Percentiles rank a stretch among this genome's conserved stretches.
phyloP scores from a whole-genome alignment of 2,329 filamentous ascomycete genomes.

The Tolypocladium endophyticum region DNA sequence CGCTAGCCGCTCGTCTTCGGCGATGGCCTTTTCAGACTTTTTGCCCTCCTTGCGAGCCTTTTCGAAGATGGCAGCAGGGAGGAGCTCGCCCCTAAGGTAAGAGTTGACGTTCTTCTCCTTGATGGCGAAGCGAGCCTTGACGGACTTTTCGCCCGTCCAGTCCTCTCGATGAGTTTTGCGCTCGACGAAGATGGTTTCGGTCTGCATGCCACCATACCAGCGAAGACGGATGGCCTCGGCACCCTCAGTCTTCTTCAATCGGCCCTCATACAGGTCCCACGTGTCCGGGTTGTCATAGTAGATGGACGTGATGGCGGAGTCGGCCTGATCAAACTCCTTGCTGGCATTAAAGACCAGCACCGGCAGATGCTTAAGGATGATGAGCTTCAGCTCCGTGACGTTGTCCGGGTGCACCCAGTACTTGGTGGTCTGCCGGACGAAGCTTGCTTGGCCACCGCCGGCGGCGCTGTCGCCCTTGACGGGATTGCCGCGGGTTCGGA shows the following conservation, averaged over 20 bases:
- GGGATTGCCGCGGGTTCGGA: slow-evolving; percentile 85
- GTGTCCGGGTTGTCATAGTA: slow-evolving; percentile 94
- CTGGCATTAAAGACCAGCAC: slow-evolving; percentile 95
- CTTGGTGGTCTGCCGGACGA: slow-evolving; percentile 94
- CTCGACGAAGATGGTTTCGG: slow-evolving; percentile 91
- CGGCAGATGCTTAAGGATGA: slow-evolving; percentile 93
- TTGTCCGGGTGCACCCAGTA: slow-evolving; percentile 99
- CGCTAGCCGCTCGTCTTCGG: slow-evolving; percentile 80
- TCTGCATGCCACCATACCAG: slow-evolving; percentile 97
- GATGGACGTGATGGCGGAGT: slow-evolving; percentile 94
- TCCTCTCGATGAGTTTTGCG: slow-evolving; percentile 97
- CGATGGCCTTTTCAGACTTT: slow-evolving; percentile 85
- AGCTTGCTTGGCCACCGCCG: slow-evolving; percentile 87
- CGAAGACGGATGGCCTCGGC: slow-evolving; percentile 91
- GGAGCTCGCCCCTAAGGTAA: slow-evolving; percentile 74
- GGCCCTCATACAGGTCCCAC: slow-evolving; percentile 90
- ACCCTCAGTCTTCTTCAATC: slow-evolving; percentile 94
- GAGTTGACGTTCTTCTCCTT: slow-evolving; percentile 98
- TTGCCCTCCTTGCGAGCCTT: slow-evolving; percentile 94
- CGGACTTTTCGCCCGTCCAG: slow-evolving; percentile 98
- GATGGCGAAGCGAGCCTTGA: slow-evolving; percentile 88
- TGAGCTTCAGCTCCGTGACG: slow-evolving; percentile 94
- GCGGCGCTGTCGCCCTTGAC: slow-evolving; percentile 86
- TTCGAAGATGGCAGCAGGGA: slow-evolving; percentile 83
- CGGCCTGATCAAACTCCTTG: slow-evolving; percentile 87